These are phyloP conservation scores for Aspergillus sp. DNA, from an alignment of 2,329 filamentous ascomycete genomes.

Conservation along the genomic window DNA sequence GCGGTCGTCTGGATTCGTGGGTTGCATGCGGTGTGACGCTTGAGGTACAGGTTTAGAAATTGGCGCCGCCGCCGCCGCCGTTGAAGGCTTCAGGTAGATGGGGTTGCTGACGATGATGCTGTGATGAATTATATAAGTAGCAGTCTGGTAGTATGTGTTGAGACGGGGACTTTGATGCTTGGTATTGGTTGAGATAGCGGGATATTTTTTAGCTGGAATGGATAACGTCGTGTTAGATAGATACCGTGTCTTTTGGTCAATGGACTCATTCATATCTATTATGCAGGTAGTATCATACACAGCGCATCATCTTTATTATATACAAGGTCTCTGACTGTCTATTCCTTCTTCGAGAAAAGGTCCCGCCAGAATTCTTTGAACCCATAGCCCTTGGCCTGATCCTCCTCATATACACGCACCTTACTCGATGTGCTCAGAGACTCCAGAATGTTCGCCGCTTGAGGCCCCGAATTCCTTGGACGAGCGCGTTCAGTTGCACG, in stretches of 20 bases:
- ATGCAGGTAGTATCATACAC: constrained; percentile 7
- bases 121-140: no score
- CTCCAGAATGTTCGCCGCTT: constrained; percentile 60
- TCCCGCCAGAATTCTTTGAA: constrained; percentile 89
- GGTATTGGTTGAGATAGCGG: no score
- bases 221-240: neutral
- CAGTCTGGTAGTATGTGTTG: no score
- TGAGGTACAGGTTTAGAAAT: no score
- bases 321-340: neutral
- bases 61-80: no score
- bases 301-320: neutral
- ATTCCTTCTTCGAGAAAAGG: constrained; percentile 55
- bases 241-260: neutral
- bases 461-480: constrained; percentile 13
- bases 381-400: constrained; percentile 72
- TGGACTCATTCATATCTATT: neutral
- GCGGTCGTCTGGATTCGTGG: no score
- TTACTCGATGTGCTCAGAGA: constrained; percentile 53
- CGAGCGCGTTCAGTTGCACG: constrained; percentile 58
- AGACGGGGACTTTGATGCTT: no score
- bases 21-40: no score
- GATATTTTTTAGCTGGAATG: neutral
- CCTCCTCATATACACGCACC: constrained; percentile 71
- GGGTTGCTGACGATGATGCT: no score
- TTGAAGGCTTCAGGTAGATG: no score